Evolutionary conservation across 768 basidiomycete genomes (phyloP).

Genomic region (Obba rivulosa): DNA sequence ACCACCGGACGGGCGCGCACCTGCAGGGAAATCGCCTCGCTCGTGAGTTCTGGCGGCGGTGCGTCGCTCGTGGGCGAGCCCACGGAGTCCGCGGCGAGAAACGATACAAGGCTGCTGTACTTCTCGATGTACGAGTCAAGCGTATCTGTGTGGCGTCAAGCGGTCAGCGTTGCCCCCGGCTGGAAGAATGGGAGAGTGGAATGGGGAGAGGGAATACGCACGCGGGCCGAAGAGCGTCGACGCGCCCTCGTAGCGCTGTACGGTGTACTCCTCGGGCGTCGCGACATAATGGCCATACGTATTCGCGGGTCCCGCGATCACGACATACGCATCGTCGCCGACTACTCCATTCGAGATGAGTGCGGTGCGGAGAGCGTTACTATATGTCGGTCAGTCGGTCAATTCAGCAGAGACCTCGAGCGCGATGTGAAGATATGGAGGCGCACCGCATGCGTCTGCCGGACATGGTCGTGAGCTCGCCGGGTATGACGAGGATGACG

Average conservation of each 20-base stretch:
- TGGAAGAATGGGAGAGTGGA: background rate
- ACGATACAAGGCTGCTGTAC: conserved; percentile 61
- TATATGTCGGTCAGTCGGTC: conserved; percentile 17
- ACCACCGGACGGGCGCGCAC: conserved; percentile 25
- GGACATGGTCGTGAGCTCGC: conserved; percentile 80
- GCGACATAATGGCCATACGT: conserved; percentile 73
- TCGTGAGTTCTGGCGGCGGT: conserved; percentile 58
- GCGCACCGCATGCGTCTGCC: conserved; percentile 65
- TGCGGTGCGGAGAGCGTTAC: conserved; percentile 60
- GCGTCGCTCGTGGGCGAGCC: conserved; percentile 56
- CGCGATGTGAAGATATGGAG: background rate
- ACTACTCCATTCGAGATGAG: conserved; percentile 61
- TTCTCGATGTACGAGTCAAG: conserved; percentile 80
- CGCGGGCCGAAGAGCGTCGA: conserved; percentile 75
- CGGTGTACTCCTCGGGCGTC: conserved; percentile 65
- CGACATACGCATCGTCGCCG: conserved; percentile 66
- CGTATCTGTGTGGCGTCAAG: conserved; percentile 40
- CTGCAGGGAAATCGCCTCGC: conserved; percentile 63
- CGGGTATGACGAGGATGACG: conserved; percentile 71
- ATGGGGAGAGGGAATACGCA: conserved; percentile 30
- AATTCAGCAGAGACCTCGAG: background rate
- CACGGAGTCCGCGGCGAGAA: conserved; percentile 44
- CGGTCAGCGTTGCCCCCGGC: background rate
- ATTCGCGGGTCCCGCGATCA: conserved; percentile 78
- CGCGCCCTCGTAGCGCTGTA: conserved; percentile 79